Percentiles rank a stretch among this genome's conserved stretches.
phyloP scores from a whole-genome alignment of 768 basidiomycete genomes.

The Boletus rubescentipes region DNA sequence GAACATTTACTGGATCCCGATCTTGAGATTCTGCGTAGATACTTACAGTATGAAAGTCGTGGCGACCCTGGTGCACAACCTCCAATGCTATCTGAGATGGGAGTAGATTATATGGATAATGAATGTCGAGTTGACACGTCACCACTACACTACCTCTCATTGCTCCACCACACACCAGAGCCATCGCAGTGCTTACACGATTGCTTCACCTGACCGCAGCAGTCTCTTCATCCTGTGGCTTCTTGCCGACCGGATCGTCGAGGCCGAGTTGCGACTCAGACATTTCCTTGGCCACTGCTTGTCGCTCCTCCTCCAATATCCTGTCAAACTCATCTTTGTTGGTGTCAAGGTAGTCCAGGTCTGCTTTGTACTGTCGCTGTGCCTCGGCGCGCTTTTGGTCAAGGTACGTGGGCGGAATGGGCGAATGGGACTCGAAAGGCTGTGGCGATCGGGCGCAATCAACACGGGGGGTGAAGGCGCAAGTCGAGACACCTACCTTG shows the following conservation, averaged over 20 bases:
- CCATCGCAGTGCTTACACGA: neutral
- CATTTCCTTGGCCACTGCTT: slow-evolving; percentile 49
- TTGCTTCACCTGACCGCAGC: slow-evolving; percentile 3
- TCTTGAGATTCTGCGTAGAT: too few relatives aligned
- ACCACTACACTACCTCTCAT: slow-evolving; percentile 9
- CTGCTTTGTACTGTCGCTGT: slow-evolving; percentile 50
- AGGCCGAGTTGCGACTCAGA: slow-evolving; percentile 40
- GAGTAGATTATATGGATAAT: slow-evolving; percentile 5
- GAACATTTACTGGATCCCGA: neutral
- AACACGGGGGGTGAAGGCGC: neutral
- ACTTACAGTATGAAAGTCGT: too few relatives aligned
- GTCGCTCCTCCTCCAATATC: slow-evolving; percentile 50
- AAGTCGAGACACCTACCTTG: slow-evolving; percentile 26
- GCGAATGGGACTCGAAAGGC: slow-evolving; percentile 28
- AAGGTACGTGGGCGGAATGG: slow-evolving; percentile 49
- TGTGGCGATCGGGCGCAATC: neutral
- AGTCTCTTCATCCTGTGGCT: slow-evolving; percentile 11
- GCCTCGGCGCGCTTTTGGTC: slow-evolving; percentile 52
- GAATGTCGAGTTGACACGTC: neutral
- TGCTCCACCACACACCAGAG: neutral
- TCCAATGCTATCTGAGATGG: neutral
- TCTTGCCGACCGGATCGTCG: slow-evolving; percentile 25
- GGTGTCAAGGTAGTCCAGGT: slow-evolving; percentile 49
- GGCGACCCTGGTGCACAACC: neutral
- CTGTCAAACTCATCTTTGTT: slow-evolving; percentile 53